phyloP scores from a whole-genome alignment of 2,329 filamentous ascomycete species.

The Clonostachys rhizophaga region DNA sequence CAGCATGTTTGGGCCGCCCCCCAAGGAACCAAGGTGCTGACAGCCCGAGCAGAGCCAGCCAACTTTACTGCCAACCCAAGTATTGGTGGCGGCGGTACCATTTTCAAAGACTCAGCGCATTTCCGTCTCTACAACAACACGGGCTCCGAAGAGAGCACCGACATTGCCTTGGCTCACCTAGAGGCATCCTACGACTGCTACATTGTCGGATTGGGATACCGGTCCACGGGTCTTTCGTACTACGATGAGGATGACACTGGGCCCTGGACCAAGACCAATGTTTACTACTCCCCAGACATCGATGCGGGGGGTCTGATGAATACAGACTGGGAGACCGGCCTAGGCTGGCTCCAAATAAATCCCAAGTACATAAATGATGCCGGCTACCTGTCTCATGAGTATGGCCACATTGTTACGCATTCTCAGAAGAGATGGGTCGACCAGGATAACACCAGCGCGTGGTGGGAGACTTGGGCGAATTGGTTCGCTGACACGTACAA shows the following conservation, averaged over 20 bases:
- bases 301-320: slow-evolving; percentile 35
- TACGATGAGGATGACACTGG: slow-evolving; percentile 21
- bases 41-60: slow-evolving; percentile 4
- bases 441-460: slow-evolving; percentile 37
- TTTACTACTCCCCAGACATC: slow-evolving; percentile 31
- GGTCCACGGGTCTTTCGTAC: slow-evolving; percentile 29
- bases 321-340: slow-evolving; percentile 27
- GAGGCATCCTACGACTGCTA: slow-evolving; percentile 39
- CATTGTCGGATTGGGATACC: slow-evolving; percentile 27
- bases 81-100: slow-evolving; percentile 21
- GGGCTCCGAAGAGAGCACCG: slow-evolving; percentile 8
- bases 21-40: too few species aligned
- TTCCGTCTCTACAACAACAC: slow-evolving; percentile 30
- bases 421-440: slow-evolving; percentile 35
- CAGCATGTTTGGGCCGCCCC: too few species aligned
- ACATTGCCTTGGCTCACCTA: slow-evolving; percentile 26
- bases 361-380: slow-evolving; percentile 27
- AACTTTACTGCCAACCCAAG: slow-evolving; percentile 19
- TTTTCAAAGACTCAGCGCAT: slow-evolving; percentile 24
- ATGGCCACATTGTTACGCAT: slow-evolving; percentile 41
- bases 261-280: slow-evolving; percentile 38
- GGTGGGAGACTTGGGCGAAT: slow-evolving; percentile 47
- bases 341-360: slow-evolving; percentile 37
- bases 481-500: slow-evolving; percentile 43
- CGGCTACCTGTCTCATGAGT: slow-evolving; percentile 41